These are phyloP conservation scores for Penicillium sp. DNA, from an alignment of 2,329 filamentous ascomycete genomes.

Conservation along the genomic window DNA sequence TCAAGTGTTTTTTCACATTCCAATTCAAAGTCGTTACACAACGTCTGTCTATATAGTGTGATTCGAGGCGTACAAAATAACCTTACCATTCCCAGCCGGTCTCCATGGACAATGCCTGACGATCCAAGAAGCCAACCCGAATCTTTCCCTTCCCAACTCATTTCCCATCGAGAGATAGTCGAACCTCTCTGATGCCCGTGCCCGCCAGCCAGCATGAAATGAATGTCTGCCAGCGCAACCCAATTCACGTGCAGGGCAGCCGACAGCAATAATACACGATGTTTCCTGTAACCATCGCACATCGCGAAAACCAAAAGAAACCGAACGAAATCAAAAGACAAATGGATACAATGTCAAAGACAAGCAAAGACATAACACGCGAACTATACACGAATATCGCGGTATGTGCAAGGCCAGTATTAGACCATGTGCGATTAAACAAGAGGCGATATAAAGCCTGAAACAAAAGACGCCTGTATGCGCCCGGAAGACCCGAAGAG, in stretches of 20 bases:
- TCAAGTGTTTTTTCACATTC: not conserved
- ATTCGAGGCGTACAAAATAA: slow-evolving; percentile 2
- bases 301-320: not conserved
- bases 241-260: slow-evolving; percentile 5
- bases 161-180: slow-evolving; percentile 3
- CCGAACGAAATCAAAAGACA: not conserved
- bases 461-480: not conserved
- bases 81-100: slow-evolving; percentile 7
- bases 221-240: slow-evolving; percentile 5
- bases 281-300: not conserved
- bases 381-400: not conserved
- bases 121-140: slow-evolving; percentile 11
- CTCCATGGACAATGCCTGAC: slow-evolving; percentile 17
- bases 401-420: slow-evolving; percentile 2
- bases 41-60: slow-evolving; percentile 8
- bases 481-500: not conserved
- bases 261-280: slow-evolving; percentile 17
- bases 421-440: slow-evolving; percentile 7
- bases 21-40: slow-evolving; percentile 7
- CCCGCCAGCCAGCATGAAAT: slow-evolving; percentile 18
- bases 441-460: slow-evolving; percentile 4
- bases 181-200: slow-evolving; percentile 12
- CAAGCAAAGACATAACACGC: not conserved
- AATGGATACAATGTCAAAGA: not conserved
- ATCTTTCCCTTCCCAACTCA: slow-evolving; percentile 2